Evolutionary conservation across 345 rosid genomes (phyloP), one percentile per base, ranked within the genome.

Genomic region (Excoecaria agallocha): DNA sequence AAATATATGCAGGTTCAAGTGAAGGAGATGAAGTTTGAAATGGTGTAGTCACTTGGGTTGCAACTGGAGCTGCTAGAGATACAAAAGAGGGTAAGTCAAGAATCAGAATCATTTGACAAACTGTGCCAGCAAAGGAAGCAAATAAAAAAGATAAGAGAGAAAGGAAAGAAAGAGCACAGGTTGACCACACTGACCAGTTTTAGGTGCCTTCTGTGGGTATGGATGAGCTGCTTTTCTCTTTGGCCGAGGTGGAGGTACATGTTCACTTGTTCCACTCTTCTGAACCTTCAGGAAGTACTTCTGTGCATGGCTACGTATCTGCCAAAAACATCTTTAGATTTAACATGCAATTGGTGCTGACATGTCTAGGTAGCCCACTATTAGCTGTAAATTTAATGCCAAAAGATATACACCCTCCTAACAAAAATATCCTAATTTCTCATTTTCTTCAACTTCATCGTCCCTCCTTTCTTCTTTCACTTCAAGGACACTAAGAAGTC

Each of bases 231-330:
- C 98, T 85, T 94, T 94, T 85, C 97, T 87, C 85, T 92, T 94
- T 24, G n/a, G 98, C 8, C 98, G 87, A 62, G 98, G 98, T 35
- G 98, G 98, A 74, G 97, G 98, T 24, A 94, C 90, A 68, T 88
- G 97, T 78, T 92, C 97, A 19, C 83, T 86, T 73, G 91, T 79
- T 69, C 97, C 97, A 73, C 81, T 91, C 87, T 94, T 94, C 85
- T 94, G 97, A 79, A 89, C 98, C 80, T 92, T 92, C 46, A 89
- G 80, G 74, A 92, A 94, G 74, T 94, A 94, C 71, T 94, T 94
- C 81, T 94, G 98, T 1, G 98, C 97, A 80, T 94, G 98, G 76
- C 98, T 94, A 6, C 97, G 87, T 81, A 94, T 94, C 98, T 94
- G 87, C 81, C 69, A 80, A 78, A 48, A 77, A 71, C 72, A 78